Base-by-base conservation (phyloP, 2,329 filamentous ascomycete species). In the Cordyceps cateniannulata region DNA sequence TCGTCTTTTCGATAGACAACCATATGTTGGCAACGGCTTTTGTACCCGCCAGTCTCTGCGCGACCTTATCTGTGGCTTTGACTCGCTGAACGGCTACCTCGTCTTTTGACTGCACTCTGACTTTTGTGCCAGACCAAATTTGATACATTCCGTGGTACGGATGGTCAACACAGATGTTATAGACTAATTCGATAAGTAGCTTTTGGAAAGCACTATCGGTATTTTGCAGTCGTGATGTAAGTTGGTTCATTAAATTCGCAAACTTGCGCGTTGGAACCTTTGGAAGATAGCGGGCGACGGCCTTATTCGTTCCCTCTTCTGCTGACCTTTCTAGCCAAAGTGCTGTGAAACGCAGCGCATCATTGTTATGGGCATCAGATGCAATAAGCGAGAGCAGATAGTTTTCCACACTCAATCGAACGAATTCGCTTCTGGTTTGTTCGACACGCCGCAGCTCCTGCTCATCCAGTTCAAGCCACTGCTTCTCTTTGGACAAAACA, bases 111-210 rank as follows among this genome's bases (percentile, higher is more conserved):
- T 87, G 86, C 55, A 82, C 83, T 62, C 86, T 87, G 57, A 83
- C 85, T 67, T 87, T 89, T 49, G 85, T 86, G 24, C 89, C 87
- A 2, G 93, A 90, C 79, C 93, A 97, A 47, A 99, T 91, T 67
- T 98, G 93, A 71, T 99, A 96, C 86, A 98, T 93, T 53, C 92
- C 92, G 70, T 99, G 96, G 72, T 93, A 96, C 0, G 95, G 96
- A 74, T 99, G 95, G 61, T 99, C 92, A 12, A 84, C 80, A 69
- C 93, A 98, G 60, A 99, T 96, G 9, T 86, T 87, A 68, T 86
- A 85, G 4, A 98, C 86, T 20, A 99, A 77, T 2, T 80, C 79
- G 56, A 85, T 84, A 2, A 99, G 78, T 1, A 93, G 79, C 45
- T 79, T 80, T 69, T 99, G 95, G 69, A 99, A 99, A 18, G 81